These are phyloP conservation scores for Rosa lucieae DNA, from an alignment of 306 rosid species.

Conservation along the genomic window DNA sequence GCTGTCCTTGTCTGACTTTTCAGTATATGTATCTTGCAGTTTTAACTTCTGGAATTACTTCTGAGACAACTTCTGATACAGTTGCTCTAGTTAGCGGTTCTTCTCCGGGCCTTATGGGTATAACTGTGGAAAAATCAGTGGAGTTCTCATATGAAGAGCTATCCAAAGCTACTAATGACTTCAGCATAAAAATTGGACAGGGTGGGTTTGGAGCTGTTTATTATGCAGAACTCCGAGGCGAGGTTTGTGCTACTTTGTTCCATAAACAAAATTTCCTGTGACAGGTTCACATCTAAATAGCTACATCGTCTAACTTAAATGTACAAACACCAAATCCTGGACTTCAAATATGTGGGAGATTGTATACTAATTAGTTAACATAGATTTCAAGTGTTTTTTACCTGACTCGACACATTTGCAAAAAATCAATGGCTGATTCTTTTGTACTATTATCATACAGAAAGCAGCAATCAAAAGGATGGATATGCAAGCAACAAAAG, in stretches of 20 bases:
- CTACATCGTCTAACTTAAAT: not conserved
- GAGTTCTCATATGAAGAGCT: conserved; percentile 77
- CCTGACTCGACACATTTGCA: not conserved
- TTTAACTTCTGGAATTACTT: conserved; percentile 45
- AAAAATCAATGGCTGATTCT: not conserved
- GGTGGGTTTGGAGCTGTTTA: conserved; percentile 80
- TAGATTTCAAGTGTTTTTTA: not conserved
- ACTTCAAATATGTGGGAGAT: not conserved
- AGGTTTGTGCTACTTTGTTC: conserved; percentile 44
- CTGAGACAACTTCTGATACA: conserved; percentile 44
- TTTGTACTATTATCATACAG: conserved; percentile 32
- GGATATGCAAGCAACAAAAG: conserved; percentile 85
- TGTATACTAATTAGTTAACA: not conserved
- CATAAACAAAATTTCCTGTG: not conserved
- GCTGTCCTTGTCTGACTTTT: not conserved
- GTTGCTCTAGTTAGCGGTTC: conserved; percentile 16
- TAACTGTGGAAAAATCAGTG: conserved; percentile 71
- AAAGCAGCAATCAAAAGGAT: conserved; percentile 75
- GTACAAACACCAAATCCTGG: not conserved
- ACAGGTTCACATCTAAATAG: not conserved
- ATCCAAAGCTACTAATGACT: conserved; percentile 58
- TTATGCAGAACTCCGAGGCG: conserved; percentile 67
- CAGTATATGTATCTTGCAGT: not conserved
- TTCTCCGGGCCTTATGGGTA: conserved; percentile 49
- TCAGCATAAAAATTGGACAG: conserved; percentile 59